Evolutionary conservation across 257 asterid genomes (phyloP), one percentile per base, ranked within the genome.

Genomic region (Salvia hispanica): DNA sequence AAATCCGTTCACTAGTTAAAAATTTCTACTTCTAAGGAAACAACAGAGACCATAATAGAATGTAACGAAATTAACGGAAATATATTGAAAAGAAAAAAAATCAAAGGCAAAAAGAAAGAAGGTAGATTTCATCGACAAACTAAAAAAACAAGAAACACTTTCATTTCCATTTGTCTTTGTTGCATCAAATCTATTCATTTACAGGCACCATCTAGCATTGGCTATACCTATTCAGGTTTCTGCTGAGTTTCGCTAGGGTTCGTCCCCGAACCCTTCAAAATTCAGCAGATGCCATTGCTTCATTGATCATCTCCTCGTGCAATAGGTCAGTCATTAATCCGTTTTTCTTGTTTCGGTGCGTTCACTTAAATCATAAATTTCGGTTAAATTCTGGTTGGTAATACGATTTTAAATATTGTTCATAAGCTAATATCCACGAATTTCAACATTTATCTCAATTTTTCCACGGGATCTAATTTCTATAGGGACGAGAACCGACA

Each of bases 181-280:
- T 62, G 8, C 46, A 36, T 33, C 34, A 58, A 45, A 44, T 40
- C 8, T 10, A 34, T 37, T 25, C 9, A 9, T 3, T 55, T 37
- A 37, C 3, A 18, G 25, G 56, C 61, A 10, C 12, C 62, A 43
- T 21, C 50, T 16, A 45, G 64, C 12, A 39, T 60, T 55, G 60
- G 62, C 67, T 31, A 54, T 10, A 42, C 66, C 43, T 3, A 42
- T 56, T 67, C 47, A 63, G 78, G 81, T 59, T 70, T 70, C 69
- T 78, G 84, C 83, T 80, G 81, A 76, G 68, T 75, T 75, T 80
- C 46, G 55, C 14, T 25, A 70, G 70, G 83, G 68, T 76, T 69
- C 78, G 50, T 67, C 44, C 5, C 15, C 31, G 58, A 62, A 65
- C 82, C 82, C 73, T 71, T 31, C 62, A 66, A 60, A 72, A 77